Evolutionary conservation across 2,329 filamentous ascomycete species (phyloP).

Genomic region (Scedosporium aurantiacum): DNA sequence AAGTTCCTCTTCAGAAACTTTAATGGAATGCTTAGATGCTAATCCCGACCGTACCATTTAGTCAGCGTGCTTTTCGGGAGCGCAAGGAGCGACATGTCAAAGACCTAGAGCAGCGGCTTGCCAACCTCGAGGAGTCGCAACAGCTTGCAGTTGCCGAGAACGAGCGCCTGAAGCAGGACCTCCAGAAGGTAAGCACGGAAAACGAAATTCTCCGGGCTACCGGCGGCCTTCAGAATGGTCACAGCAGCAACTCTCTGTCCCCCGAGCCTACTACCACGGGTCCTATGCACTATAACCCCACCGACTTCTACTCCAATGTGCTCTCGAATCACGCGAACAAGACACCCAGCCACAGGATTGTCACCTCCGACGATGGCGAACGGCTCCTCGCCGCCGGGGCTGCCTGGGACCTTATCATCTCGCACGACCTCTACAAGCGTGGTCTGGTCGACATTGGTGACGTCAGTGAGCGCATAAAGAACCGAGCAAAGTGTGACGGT

Average conservation of each 20-base stretch:
- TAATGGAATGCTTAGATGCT: background rate
- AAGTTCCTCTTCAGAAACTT: constrained; percentile 10
- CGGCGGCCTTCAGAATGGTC: constrained; percentile 24
- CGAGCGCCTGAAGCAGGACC: constrained; percentile 70
- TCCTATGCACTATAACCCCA: constrained; percentile 60
- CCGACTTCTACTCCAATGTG: constrained; percentile 57
- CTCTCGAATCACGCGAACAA: constrained; percentile 52
- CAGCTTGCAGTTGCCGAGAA: constrained; percentile 69
- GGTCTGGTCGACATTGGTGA: constrained; percentile 72
- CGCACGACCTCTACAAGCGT: constrained; percentile 62
- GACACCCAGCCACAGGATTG: constrained; percentile 56
- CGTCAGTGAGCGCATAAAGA: constrained; percentile 70
- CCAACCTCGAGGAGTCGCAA: constrained; percentile 62
- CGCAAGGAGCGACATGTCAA: constrained; percentile 91
- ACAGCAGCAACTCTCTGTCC: constrained; percentile 25
- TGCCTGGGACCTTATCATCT: constrained; percentile 83
- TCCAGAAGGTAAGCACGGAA: constrained; percentile 77
- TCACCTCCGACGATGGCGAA: constrained; percentile 54
- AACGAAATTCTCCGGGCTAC: constrained; percentile 88
- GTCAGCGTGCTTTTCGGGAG: constrained; percentile 91
- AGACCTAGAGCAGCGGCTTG: constrained; percentile 76
- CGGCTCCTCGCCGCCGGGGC: constrained; percentile 63
- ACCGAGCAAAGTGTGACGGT: constrained; percentile 69
- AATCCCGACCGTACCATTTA: constrained; percentile 22
- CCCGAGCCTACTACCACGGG: constrained; percentile 46